phyloP scores from a whole-genome alignment of 1,139 yeast genomes.

The Starmera stellimalicola region DNA sequence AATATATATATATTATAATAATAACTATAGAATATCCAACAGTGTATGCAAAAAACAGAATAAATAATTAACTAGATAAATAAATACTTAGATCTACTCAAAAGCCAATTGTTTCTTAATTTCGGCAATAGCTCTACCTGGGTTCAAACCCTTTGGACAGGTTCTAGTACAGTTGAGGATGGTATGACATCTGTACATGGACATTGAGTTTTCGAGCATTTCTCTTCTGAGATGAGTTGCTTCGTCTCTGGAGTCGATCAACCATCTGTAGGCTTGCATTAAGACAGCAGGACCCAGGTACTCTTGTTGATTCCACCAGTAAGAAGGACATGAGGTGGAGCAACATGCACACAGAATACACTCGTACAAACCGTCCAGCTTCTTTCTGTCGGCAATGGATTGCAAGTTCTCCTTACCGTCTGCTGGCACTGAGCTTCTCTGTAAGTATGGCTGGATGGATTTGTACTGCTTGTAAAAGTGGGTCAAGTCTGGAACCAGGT shows the following conservation, averaged over 20 bases:
- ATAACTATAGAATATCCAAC: too few species aligned
- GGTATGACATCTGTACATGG: slow-evolving; percentile 97
- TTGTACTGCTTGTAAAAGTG: slow-evolving; percentile 97
- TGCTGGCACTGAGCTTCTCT: slow-evolving; percentile 68
- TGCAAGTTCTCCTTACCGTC: slow-evolving; percentile 95
- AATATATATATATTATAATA: too few species aligned
- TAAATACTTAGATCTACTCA: slow-evolving; percentile 29
- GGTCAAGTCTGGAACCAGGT: slow-evolving; percentile 94
- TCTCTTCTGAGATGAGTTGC: slow-evolving; percentile 75
- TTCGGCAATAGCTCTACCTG: slow-evolving; percentile 96
- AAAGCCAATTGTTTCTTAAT: slow-evolving; percentile 90
- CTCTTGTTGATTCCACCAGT: slow-evolving; percentile 99
- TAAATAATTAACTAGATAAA: not conserved
- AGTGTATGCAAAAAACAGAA: too few species aligned
- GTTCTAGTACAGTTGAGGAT: slow-evolving; percentile 97
- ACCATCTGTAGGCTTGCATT: slow-evolving; percentile 99
- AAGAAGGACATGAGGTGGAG: slow-evolving; percentile 97
- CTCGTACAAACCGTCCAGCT: slow-evolving; percentile 94
- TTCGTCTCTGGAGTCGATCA: slow-evolving; percentile 93
- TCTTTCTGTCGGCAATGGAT: slow-evolving; percentile 87
- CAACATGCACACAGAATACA: slow-evolving; percentile 98
- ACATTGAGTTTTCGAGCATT: slow-evolving; percentile 94
- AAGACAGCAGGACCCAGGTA: slow-evolving; percentile 97
- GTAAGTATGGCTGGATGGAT: slow-evolving; percentile 94
- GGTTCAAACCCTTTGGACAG: slow-evolving; percentile 98